Conservation (phyloP, 495 filamentous ascomycete genomes). For the Aspergillus haitiensis region DNA sequence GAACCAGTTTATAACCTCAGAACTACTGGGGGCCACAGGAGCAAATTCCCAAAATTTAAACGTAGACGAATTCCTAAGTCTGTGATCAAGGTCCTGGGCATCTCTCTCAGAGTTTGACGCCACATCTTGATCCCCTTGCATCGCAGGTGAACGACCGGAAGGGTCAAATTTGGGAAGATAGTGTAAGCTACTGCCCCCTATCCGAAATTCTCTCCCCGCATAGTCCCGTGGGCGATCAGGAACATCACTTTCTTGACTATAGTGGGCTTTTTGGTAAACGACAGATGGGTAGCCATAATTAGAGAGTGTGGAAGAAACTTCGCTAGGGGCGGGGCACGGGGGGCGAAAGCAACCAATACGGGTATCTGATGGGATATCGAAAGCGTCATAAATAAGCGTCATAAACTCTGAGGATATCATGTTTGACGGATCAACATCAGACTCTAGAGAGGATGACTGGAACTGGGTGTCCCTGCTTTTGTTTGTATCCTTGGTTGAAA, state of each 20-base stretch:
- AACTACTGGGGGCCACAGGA: conserved; percentile 63
- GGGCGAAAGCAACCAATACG: conserved; percentile 30
- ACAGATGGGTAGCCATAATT: conserved; percentile 50
- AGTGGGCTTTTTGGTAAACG: conserved; percentile 85
- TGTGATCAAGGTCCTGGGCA: conserved; percentile 51
- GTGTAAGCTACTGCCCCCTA: conserved; percentile 71
- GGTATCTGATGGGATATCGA: conserved; percentile 28
- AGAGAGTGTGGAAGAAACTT: conserved; percentile 34
- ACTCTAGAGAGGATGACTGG: conserved; percentile 29
- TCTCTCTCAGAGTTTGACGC: conserved; percentile 47
- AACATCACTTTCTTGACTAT: conserved; percentile 83
- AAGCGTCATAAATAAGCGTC: conserved; percentile 29
- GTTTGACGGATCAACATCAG: conserved; percentile 17
- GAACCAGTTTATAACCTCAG: conserved; percentile 72
- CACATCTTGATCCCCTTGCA: conserved; percentile 52
- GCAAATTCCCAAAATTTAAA: conserved; percentile 46
- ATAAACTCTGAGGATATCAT: conserved; percentile 28
- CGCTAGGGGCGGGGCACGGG: conserved; percentile 30
- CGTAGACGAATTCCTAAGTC: conserved; percentile 41
- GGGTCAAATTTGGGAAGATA: conserved; percentile 80
- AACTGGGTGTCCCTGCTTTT: conserved; percentile 18
- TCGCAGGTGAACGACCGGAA: conserved; percentile 54
- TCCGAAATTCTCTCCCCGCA: conserved; percentile 80
- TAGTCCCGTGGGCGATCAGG: conserved; percentile 79
- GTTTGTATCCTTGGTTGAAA: conserved; percentile 11